Conservation (phyloP, 148 eudicot species). For the Oxyria digyna region DNA sequence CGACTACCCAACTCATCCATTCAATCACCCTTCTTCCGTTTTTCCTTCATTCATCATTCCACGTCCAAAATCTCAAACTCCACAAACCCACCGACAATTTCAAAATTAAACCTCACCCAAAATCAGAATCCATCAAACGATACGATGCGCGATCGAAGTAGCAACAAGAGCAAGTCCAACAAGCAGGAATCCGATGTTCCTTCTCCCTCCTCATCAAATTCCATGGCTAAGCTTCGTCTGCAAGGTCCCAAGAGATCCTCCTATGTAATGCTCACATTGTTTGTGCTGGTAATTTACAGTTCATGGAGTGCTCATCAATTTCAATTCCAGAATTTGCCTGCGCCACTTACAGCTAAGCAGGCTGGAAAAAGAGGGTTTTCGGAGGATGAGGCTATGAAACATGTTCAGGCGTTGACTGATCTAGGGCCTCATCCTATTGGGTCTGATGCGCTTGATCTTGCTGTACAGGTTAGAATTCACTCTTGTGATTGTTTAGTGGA, state of each 20-base stretch:
- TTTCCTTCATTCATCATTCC: no score
- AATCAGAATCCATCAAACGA: background rate
- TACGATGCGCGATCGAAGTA: background rate
- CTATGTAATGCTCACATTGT: slow-evolving; percentile 38
- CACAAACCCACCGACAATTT: background rate
- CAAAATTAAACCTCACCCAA: background rate
- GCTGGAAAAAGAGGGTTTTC: slow-evolving; percentile 91
- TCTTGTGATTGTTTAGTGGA: background rate
- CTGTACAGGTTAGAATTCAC: slow-evolving; percentile 38
- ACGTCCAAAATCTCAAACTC: background rate
- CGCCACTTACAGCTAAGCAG: slow-evolving; percentile 43
- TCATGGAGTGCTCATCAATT: slow-evolving; percentile 55
- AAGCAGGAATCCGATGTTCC: slow-evolving; percentile 10
- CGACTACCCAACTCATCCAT: background rate
- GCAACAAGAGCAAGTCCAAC: slow-evolving; percentile 1
- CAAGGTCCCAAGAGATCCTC: slow-evolving; percentile 40
- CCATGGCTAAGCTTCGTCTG: slow-evolving; percentile 3
- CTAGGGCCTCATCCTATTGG: slow-evolving; percentile 89
- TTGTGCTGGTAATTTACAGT: slow-evolving; percentile 42
- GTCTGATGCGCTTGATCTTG: slow-evolving; percentile 62
- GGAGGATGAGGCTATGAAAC: slow-evolving; percentile 69
- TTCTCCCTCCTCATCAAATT: background rate
- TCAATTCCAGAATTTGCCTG: slow-evolving; percentile 53
- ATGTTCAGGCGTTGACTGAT: slow-evolving; percentile 44
- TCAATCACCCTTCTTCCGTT: no score